Evolutionary conservation across 495 filamentous ascomycete species (phyloP), one percentile per base, ranked within the genome.

Genomic region (Aspergillus conjunctus): DNA sequence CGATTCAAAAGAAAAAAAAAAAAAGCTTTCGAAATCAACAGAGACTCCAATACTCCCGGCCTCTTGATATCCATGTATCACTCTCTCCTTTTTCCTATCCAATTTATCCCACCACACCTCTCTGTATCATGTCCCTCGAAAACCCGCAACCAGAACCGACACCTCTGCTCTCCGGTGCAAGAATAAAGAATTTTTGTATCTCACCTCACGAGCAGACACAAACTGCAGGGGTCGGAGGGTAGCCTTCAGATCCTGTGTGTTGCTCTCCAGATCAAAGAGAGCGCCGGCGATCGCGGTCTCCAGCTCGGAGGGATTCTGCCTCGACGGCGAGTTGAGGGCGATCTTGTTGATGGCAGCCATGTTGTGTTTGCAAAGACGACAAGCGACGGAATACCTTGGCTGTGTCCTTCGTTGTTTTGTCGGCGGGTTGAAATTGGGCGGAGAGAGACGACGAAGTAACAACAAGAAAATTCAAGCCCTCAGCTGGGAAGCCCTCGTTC

Each of bases 181-280:
- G 20, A 44, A 60, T 61, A 60, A 60, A 56, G 63, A 37, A 64
- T 66, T 83, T 83, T n/a, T n/a, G n/a, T n/a, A n/a, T n/a, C 91
- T 88, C 87, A 98, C 94, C 93, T 98, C 94, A 76, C 91, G 90
- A 74, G 94, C 94, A 78, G 89, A 93, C 73, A 90, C 88, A 83
- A 98, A 95, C 85, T 98, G 94, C 76, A 98, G 86, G 73, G 94
- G 95, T 67, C 94, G 85, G 73, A 98, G 88, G 57, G 91, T 85
- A 72, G 82, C 83, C 89, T 91, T 94, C 82, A 98, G 90, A 80
- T 98, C 94, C 73, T 90, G 79, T 73, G 92, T 96, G 86, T 96
- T 96, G 82, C 86, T 91, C 90, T 98, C 94, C 75, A 98, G 88
- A 68, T 98, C 94, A 83, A 88, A 95, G 63, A 98, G 89, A 81